Evolutionary conservation across 2,329 filamentous ascomycete species (phyloP).

Genomic region (Aureobasidium mangrovei): DNA sequence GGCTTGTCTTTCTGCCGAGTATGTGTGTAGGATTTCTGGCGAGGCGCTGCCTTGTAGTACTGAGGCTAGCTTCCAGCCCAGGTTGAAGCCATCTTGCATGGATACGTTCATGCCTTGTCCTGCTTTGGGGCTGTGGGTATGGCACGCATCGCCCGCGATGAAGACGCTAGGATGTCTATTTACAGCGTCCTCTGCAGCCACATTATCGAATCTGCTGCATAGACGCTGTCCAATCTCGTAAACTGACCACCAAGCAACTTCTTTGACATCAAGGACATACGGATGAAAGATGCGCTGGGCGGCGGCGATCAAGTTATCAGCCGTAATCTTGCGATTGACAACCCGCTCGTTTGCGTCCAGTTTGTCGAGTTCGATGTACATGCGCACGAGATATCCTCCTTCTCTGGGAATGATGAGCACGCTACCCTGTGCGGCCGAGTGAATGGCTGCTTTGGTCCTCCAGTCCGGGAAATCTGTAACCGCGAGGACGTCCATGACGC

Average conservation of each 20-base stretch:
- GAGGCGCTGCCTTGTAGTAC: constrained; percentile 16
- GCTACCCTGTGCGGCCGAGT: constrained; percentile 56
- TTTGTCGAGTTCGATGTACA: constrained; percentile 36
- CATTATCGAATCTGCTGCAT: constrained; percentile 26
- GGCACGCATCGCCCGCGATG: constrained; percentile 40
- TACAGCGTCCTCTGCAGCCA: constrained; percentile 26
- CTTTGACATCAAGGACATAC: constrained; percentile 47
- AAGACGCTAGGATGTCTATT: constrained; percentile 42
- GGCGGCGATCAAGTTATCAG: constrained; percentile 50
- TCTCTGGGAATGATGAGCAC: constrained; percentile 65
- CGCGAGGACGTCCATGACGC: constrained; percentile 16
- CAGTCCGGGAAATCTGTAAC: constrained; percentile 42
- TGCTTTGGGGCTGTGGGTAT: constrained; percentile 31
- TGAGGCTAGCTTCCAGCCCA: constrained; percentile 34
- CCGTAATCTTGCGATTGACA: constrained; percentile 5
- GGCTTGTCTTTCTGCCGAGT: constrained; percentile 18
- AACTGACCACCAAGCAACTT: constrained; percentile 60
- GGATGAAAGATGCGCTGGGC: constrained; percentile 58
- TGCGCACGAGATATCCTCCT: constrained; percentile 24
- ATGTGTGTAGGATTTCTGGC: constrained; percentile 18
- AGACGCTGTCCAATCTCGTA: constrained; percentile 68
- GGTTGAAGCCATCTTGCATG: constrained; percentile 37
- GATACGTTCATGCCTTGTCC: constrained; percentile 39
- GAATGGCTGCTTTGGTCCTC: constrained; percentile 33
- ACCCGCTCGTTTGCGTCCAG: constrained; percentile 26